These are phyloP conservation scores for Canna indica DNA, from an alignment of 176 grass and related monocot species.

Conservation along the genomic window DNA sequence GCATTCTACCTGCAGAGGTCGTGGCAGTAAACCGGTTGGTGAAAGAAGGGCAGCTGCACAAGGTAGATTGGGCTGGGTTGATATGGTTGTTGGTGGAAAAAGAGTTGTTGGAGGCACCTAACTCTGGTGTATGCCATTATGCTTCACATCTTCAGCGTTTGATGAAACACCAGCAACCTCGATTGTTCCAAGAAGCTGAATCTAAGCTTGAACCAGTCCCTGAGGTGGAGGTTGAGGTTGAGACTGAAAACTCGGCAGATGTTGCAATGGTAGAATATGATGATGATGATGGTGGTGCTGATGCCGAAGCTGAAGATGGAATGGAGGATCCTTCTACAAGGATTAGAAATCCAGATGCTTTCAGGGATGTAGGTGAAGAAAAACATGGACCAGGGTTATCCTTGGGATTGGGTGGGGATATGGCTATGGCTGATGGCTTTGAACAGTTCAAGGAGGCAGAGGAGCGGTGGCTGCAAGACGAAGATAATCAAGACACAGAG, in stretches of 20 bases:
- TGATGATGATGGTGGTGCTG: slow-evolving; percentile 32
- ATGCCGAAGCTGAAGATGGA: slow-evolving; percentile 17
- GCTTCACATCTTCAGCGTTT: slow-evolving; percentile 63
- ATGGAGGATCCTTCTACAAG: slow-evolving; percentile 24
- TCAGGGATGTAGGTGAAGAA: slow-evolving; percentile 22
- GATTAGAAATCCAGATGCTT: slow-evolving; percentile 25
- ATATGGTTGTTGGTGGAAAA: slow-evolving; percentile 83
- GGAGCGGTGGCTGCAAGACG: slow-evolving; percentile 41
- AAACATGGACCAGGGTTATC: slow-evolving; percentile 32
- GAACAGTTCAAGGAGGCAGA: slow-evolving; percentile 31
- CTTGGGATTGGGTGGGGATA: slow-evolving; percentile 31
- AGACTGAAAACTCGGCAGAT: slow-evolving; percentile 15
- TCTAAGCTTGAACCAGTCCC: slow-evolving; percentile 23
- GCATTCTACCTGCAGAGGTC: slow-evolving; percentile 57
- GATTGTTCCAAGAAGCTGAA: slow-evolving; percentile 27
- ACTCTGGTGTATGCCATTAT: slow-evolving; percentile 51
- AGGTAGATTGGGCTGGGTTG: slow-evolving; percentile 69
- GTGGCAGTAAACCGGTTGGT: slow-evolving; percentile 43
- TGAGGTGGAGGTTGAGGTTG: slow-evolving; percentile 23
- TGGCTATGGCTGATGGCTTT: slow-evolving; percentile 36
- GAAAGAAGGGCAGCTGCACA: slow-evolving; percentile 48
- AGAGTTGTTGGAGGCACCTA: slow-evolving; percentile 54
- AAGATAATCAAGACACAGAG: slow-evolving; percentile 29
- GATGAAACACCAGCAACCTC: slow-evolving; percentile 40
- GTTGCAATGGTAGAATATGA: slow-evolving; percentile 20